Evolutionary conservation across 108 stramenopile genomes (phyloP), one percentile per base, ranked within the genome.

Genomic region (Phaeodactylum tricornutum): DNA sequence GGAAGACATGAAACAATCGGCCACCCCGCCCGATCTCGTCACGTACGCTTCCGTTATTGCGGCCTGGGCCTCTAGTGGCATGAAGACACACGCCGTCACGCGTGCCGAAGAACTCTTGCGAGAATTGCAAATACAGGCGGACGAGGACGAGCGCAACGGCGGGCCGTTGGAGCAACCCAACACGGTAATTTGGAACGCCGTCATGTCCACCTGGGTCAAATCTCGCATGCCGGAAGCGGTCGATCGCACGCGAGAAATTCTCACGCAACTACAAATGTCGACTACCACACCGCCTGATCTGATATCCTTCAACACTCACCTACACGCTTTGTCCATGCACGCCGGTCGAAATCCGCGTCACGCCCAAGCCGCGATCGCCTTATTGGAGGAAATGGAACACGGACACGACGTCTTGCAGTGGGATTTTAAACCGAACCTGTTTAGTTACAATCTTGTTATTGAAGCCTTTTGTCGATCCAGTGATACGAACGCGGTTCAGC

Each of bases 361-460:
- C 45, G 62, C 62, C n/a, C 39, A 60, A 45, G 58, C 36, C 3
- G 72, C 72, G 1, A n/a, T 61, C 23, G 59, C 42, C 20, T 0
- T 74, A 20, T 50, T 74, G 27, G 9, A 29, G 2, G 25, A 28
- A 24, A 30, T 74, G 59, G 66, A 67, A 59, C 33, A 33, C 12
- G 17, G 32, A 12, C 17, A 39, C 29, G 39, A 62, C 2, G 2
- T 21, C 14, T 51, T 65, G n/a, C 37, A 48, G 29, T 36, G 29
- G 4, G 34, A 28, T 31, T 53, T 72, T 42, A 43, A 36, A 17
- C 67, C 73, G 39, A 66, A 81, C 38, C 37, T 71, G 21, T 91
- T 91, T 53, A 70, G 77, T 5, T 84, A 77, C 62, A 84, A 79
- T 53, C 65, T 77, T 15, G 62, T 80, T 1, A 77, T 84, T 29